Conservation (phyloP, 2,329 filamentous ascomycete species). For the Penicillium corylophilum region DNA sequence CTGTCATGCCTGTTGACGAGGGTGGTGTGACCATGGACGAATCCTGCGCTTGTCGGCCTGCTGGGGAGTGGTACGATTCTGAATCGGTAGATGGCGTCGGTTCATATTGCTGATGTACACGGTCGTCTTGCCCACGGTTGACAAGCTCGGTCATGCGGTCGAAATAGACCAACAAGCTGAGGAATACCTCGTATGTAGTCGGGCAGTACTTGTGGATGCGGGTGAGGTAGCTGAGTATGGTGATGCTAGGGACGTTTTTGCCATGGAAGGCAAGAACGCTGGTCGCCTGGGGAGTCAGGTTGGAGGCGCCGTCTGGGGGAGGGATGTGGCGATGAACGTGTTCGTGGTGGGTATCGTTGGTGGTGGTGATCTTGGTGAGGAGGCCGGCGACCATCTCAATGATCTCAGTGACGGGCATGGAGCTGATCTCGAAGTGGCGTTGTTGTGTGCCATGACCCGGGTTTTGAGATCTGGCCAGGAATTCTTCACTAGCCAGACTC, state of each 20-base stretch:
- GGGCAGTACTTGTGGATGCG: conserved; percentile 99
- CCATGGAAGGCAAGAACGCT: conserved; percentile 93
- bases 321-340: conserved; percentile 75
- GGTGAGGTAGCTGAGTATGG: conserved; percentile 90
- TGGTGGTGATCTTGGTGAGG: conserved; percentile 94
- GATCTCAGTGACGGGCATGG: conserved; percentile 94
- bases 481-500: conserved; percentile 77
- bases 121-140: conserved; percentile 74
- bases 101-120: conserved; percentile 41
- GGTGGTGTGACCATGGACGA: conserved; percentile 39
- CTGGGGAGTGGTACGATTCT: conserved; percentile 19
- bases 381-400: conserved; percentile 99
- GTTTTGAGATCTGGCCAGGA: conserved; percentile 52
- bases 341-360: conserved; percentile 92
- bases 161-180: conserved; percentile 94
- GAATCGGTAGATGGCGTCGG: conserved; percentile 16
- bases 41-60: conserved; percentile 19
- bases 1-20: conserved; percentile 33
- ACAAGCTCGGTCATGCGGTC: conserved; percentile 98
- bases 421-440: conserved; percentile 87
- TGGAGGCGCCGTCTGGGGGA: conserved; percentile 58
- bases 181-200: conserved; percentile 95
- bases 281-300: conserved; percentile 62
- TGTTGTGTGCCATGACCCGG: conserved; percentile 50
- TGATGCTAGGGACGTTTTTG: conserved; percentile 96